These are phyloP conservation scores for Mycena chlorophos DNA, from an alignment of 768 basidiomycete species.

Conservation along the genomic window DNA sequence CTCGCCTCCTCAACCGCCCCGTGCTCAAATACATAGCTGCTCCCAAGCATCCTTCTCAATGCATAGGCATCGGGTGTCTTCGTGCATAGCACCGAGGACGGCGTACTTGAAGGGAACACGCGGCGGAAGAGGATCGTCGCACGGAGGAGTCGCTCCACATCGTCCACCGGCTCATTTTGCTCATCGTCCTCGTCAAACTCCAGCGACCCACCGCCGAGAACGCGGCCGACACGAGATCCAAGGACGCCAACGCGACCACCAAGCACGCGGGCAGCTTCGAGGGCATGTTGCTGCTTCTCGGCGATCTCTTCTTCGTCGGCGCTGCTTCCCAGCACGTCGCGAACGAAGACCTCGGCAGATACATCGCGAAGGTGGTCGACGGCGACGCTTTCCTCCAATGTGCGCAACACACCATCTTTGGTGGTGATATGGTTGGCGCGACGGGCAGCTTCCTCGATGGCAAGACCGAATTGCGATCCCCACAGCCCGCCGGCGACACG, in stretches of 20 bases:
- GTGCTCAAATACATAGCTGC: conserved; percentile 41
- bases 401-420: conserved; percentile 15
- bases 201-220: conserved; percentile 33
- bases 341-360: conserved; percentile 60
- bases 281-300: conserved; percentile 45
- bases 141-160: conserved; percentile 50
- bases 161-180: conserved; percentile 23
- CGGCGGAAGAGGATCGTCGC: conserved; percentile 63
- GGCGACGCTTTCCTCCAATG: conserved; percentile 33
- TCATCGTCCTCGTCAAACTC: conserved; percentile 18
- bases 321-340: conserved; percentile 29
- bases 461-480: conserved; percentile 43
- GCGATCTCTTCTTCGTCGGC: conserved; percentile 36
- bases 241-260: conserved; percentile 59
- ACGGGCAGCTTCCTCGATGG: conserved; percentile 53
- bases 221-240: conserved; percentile 55
- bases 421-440: conserved; percentile 22
- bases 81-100: conserved; percentile 31
- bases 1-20: conserved; percentile 68
- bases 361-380: conserved; percentile 52
- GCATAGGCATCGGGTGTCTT: conserved; percentile 38
- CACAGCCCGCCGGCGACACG: conserved; percentile 24
- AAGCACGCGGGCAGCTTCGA: conserved; percentile 62
- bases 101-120: conserved; percentile 59
- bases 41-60: conserved; percentile 57